Conservation (phyloP, 2,329 filamentous ascomycete species). For the Colletotrichum viniferum region DNA sequence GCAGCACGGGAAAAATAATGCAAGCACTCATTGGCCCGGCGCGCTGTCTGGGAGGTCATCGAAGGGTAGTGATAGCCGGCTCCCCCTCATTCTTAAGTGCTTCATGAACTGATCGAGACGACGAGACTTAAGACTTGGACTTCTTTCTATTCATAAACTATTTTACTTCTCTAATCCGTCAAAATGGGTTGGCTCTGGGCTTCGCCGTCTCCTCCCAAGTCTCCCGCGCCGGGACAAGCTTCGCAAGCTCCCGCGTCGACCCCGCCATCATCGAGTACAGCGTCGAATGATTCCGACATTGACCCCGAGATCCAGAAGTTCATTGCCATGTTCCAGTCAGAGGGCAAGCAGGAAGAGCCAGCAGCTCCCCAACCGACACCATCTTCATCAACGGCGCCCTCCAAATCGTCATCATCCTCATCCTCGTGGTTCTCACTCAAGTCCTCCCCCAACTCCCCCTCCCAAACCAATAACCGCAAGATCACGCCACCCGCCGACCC, state of each 20-base stretch:
- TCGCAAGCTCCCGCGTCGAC: constrained; percentile 24
- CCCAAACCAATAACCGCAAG: constrained; percentile 22
- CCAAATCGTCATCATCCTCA: constrained; percentile 32
- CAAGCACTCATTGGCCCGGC: constrained; percentile 17
- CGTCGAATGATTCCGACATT: constrained; percentile 23
- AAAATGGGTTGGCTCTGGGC: constrained; percentile 70
- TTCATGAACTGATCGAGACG: not conserved
- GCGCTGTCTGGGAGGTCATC: constrained; percentile 12
- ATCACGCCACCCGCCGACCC: constrained; percentile 29
- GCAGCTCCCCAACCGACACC: constrained; percentile 22
- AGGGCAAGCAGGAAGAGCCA: constrained; percentile 29
- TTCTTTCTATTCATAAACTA: too few relatives aligned
- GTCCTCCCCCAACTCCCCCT: constrained; percentile 26
- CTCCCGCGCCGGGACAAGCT: constrained; percentile 26
- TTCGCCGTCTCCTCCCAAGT: constrained; percentile 38
- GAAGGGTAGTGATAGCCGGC: constrained; percentile 10
- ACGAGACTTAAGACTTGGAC: not conserved
- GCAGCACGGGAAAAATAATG: constrained; percentile 13
- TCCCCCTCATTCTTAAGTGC: constrained; percentile 13
- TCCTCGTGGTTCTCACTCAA: constrained; percentile 35
- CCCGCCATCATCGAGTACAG: constrained; percentile 19
- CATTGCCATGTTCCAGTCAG: constrained; percentile 48
- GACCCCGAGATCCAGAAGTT: constrained; percentile 62
- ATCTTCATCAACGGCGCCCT: constrained; percentile 21
- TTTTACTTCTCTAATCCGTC: not conserved